A percentile compares a stretch with the other conserved stretches of the same genome.
Evolutionary conservation across 208 protist species (phyloP).

Genomic region (Angomonas deanei): DNA sequence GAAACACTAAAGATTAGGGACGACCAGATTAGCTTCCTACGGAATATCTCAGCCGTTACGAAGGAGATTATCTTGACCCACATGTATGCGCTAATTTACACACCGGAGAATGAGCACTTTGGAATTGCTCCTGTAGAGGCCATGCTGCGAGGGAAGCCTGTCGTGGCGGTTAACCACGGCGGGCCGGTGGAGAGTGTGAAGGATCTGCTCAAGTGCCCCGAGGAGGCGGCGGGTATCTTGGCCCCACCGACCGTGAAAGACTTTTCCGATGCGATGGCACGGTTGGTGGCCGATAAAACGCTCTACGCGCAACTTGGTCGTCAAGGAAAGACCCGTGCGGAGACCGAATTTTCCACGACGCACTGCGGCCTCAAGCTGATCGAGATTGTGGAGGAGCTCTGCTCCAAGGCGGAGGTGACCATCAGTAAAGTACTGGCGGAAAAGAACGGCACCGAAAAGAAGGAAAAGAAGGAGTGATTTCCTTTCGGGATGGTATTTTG

Average conservation of each 20-base stretch:
- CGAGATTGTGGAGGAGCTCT: background rate
- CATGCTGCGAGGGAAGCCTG: constrained; percentile 67
- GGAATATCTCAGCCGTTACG: constrained; percentile 71
- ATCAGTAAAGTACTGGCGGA: background rate
- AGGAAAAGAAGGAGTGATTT: background rate
- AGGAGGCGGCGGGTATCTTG: constrained; percentile 41
- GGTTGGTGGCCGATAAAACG: constrained; percentile 7
- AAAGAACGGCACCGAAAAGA: constrained; percentile 1
- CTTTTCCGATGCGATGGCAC: constrained; percentile 55
- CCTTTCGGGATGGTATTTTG: too few species aligned
- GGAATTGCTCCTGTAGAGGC: constrained; percentile 91
- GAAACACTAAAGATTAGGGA: constrained; percentile 18
- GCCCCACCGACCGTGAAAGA: constrained; percentile 47
- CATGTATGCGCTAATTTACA: constrained; percentile 90
- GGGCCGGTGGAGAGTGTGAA: constrained; percentile 92
- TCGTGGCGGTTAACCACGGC: constrained; percentile 90
- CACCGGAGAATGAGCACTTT: constrained; percentile 94
- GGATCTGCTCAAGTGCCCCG: constrained; percentile 11
- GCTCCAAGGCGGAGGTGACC: background rate
- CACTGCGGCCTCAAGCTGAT: background rate
- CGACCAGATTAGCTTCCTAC: constrained; percentile 60
- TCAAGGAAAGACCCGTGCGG: background rate
- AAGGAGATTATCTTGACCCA: constrained; percentile 64
- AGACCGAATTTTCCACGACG: background rate
- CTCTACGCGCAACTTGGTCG: background rate